Conservation (phyloP, 1,284 basidiomycete genomes). For the Phylloporus sp. region DNA sequence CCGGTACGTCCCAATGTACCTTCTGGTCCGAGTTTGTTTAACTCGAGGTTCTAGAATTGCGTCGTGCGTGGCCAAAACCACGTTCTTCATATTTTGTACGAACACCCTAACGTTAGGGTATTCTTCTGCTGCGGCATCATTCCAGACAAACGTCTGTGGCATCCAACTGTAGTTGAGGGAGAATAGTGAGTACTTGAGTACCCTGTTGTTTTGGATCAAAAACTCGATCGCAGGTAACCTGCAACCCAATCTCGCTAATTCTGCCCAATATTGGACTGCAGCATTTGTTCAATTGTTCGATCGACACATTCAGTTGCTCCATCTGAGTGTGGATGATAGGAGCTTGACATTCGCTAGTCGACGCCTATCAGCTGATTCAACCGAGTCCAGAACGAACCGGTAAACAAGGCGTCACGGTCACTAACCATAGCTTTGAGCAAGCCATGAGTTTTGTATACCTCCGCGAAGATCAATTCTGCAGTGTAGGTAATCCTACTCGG, state of each 20-base stretch:
- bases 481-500: too few relatives aligned
- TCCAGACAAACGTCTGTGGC: too few relatives aligned
- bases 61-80: too few relatives aligned
- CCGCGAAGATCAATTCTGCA: too few relatives aligned
- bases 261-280: constrained; percentile 9
- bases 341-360: background rate
- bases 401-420: background rate
- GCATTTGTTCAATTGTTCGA: constrained; percentile 5
- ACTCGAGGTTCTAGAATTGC: too few relatives aligned
- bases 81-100: too few relatives aligned
- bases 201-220: constrained; percentile 30
- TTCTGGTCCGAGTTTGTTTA: too few relatives aligned
- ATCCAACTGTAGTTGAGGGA: too few relatives aligned
- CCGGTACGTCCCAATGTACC: background rate
- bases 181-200: too few relatives aligned
- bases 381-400: background rate
- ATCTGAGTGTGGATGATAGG: background rate
- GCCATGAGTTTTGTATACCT: too few relatives aligned
- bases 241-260: constrained; percentile 17
- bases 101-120: too few relatives aligned
- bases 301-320: background rate
- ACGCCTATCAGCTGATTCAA: background rate
- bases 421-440: background rate
- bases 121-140: too few relatives aligned
- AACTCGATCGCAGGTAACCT: constrained; percentile 20